Base-by-base conservation (phyloP, 768 basidiomycete genomes). In the Vararia minispora region DNA sequence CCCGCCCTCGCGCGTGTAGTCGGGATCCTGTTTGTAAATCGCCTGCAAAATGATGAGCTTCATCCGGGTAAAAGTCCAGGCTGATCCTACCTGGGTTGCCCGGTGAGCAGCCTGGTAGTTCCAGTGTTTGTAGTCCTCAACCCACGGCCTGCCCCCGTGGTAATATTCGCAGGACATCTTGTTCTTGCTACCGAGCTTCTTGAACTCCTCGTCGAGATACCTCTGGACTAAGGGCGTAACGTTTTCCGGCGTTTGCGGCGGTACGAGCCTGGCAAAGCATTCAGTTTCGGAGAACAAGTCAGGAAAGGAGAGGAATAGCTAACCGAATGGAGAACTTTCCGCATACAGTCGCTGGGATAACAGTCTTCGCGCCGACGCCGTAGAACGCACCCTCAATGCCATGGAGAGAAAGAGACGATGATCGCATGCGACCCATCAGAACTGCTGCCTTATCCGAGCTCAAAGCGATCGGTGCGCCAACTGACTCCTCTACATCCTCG, bases 381-480 rank as follows among this genome's bases (percentile, higher is more conserved):
- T 74, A 86, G 66, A 92, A 95, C 2, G 91, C 94, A 34, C 92
- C 91, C 59, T 95, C 87, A 51, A 98, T 92, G 9, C 94, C 94
- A 56, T 98, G 92, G 18, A 98, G 62, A 2, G 88, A 91, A 44
- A 98, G 70, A 41, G 80, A 83, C 2, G 92, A 86, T 49, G 74
- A 66, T 24, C 90, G 76, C 92, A 97, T 97, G 49, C 89, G 77
- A 27, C 85, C 88, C 91, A 94, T 98, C 27, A 98, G 65, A 16
- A 83, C 73, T 8, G 63, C 57, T 22, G 77, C 77, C 57, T 90
- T 92, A 57, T 91, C 79, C 4, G 72, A 62, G 2, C 77, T 79
- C 17, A 95, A 55, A 2, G 83, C 77, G 48, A 88, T 77, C 47
- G 70, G 52, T 7, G 66, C 84, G n/a, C 90, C 89, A 12, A 76